A percentile compares a stretch with the other conserved stretches of the same genome.
These are phyloP conservation scores for Debaryomyces sp. DNA, from an alignment of 1,139 yeast species.

Conservation along the genomic window DNA sequence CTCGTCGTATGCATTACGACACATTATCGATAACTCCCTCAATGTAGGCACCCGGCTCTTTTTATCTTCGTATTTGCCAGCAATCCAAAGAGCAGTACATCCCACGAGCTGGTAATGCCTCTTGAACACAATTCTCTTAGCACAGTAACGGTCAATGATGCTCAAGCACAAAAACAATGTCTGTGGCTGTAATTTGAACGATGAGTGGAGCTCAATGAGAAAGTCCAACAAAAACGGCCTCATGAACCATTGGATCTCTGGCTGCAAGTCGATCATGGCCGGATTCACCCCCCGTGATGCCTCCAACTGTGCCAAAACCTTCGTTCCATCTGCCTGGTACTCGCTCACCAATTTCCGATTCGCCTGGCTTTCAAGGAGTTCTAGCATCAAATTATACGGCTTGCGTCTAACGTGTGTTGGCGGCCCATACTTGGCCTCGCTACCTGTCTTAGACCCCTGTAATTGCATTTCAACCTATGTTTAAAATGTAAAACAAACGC, in stretches of 20 bases:
- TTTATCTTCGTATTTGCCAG: constrained; percentile 90
- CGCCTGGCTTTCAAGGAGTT: constrained; percentile 48
- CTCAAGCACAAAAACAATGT: constrained; percentile 80
- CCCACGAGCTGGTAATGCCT: constrained; percentile 93
- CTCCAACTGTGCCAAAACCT: constrained; percentile 36
- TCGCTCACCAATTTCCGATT: constrained; percentile 46
- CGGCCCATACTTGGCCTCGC: constrained; percentile 41
- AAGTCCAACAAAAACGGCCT: constrained; percentile 86
- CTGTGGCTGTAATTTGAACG: constrained; percentile 73
- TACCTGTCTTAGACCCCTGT: constrained; percentile 4
- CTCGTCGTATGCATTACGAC: constrained; percentile 83
- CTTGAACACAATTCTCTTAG: constrained; percentile 87
- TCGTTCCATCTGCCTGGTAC: constrained; percentile 37
- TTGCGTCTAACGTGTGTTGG: constrained; percentile 41
- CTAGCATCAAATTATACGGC: constrained; percentile 46
- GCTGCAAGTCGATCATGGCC: constrained; percentile 84
- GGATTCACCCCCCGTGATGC: constrained; percentile 48
- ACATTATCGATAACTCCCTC: constrained; percentile 73
- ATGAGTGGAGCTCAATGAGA: constrained; percentile 76
- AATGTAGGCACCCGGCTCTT: constrained; percentile 83
- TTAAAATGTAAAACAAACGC: constrained; percentile 4
- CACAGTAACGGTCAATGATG: constrained; percentile 87
- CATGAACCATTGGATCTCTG: constrained; percentile 92
- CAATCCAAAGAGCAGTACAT: constrained; percentile 92
- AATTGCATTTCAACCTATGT: constrained; percentile 6